Evolutionary conservation across 345 rosid genomes (phyloP).

Genomic region (Linum tenue): DNA sequence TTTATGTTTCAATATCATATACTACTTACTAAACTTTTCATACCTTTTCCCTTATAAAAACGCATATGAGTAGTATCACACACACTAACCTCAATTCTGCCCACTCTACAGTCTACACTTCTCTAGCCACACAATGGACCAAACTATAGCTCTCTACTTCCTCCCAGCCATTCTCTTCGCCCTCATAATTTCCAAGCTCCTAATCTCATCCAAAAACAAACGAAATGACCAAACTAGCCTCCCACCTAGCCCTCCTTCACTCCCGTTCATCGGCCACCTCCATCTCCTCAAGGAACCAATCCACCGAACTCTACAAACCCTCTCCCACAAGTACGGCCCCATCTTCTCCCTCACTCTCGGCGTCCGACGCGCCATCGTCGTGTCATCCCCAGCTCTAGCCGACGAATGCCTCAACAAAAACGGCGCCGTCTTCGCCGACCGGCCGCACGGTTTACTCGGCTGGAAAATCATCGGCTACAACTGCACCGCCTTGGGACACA

Average conservation of each 20-base stretch:
- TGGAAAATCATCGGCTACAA: constrained; percentile 12
- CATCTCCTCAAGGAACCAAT: constrained; percentile 14
- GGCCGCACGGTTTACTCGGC: constrained; percentile 8
- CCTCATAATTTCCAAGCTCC: constrained; percentile 1
- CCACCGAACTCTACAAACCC: constrained; percentile 3
- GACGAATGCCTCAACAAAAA: constrained; percentile 15
- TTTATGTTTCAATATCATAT: no score
- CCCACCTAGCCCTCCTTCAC: constrained; percentile 19
- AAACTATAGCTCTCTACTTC: no score
- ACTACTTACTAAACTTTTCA: no score
- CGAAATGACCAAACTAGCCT: background rate
- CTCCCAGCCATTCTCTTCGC: no score
- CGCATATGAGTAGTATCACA: no score
- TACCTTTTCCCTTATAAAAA: no score
- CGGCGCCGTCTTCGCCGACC: constrained; percentile 13
- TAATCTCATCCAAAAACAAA: background rate
- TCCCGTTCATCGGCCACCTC: constrained; percentile 17
- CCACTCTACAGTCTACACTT: no score
- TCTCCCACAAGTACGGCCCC: constrained; percentile 15
- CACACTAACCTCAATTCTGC: no score
- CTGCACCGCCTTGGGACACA: constrained; percentile 6
- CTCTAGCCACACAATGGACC: no score
- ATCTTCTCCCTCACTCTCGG: constrained; percentile 11
- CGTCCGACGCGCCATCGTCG: background rate
- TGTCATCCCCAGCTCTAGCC: constrained; percentile 11